phyloP scores from a whole-genome alignment of 306 rosid genomes.

The Medicago ruthenica region DNA sequence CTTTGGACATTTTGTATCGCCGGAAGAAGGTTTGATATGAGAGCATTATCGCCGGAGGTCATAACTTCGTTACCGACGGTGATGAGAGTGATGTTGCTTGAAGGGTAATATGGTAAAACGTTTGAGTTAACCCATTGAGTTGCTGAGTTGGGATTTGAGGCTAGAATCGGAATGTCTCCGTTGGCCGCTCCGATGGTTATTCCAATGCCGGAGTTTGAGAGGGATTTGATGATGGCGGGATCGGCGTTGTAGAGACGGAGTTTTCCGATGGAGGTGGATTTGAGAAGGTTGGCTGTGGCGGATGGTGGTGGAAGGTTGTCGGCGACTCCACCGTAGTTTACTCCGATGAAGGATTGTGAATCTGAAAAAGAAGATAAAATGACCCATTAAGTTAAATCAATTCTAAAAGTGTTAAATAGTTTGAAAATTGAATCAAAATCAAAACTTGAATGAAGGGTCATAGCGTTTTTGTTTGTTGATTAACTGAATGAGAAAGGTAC shows the following conservation, averaged over 20 bases:
- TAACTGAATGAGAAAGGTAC: neutral
- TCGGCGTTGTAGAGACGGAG: slow-evolving; percentile 79
- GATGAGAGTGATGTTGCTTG: slow-evolving; percentile 69
- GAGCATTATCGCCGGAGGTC: slow-evolving; percentile 53
- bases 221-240: slow-evolving; percentile 64
- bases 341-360: slow-evolving; percentile 81
- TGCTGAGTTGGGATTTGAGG: slow-evolving; percentile 73
- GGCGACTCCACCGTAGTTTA: slow-evolving; percentile 82
- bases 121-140: slow-evolving; percentile 73
- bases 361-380: slow-evolving; percentile 51
- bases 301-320: slow-evolving; percentile 76
- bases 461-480: neutral
- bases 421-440: slow-evolving; percentile 20
- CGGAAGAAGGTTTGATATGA: slow-evolving; percentile 69
- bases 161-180: slow-evolving; percentile 74
- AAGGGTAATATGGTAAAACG: slow-evolving; percentile 69
- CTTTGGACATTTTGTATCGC: slow-evolving; percentile 80
- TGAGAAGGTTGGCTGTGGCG: slow-evolving; percentile 63
- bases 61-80: slow-evolving; percentile 89
- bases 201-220: slow-evolving; percentile 69
- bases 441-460: neutral
- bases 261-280: slow-evolving; percentile 66
- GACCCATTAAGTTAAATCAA: neutral
- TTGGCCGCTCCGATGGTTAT: slow-evolving; percentile 66
- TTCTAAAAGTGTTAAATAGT: neutral